Percentiles rank a stretch among this genome's conserved stretches.
Conservation (phyloP, 1,284 basidiomycete genomes). For the Cutaneotrichosporon sp. region DNA sequence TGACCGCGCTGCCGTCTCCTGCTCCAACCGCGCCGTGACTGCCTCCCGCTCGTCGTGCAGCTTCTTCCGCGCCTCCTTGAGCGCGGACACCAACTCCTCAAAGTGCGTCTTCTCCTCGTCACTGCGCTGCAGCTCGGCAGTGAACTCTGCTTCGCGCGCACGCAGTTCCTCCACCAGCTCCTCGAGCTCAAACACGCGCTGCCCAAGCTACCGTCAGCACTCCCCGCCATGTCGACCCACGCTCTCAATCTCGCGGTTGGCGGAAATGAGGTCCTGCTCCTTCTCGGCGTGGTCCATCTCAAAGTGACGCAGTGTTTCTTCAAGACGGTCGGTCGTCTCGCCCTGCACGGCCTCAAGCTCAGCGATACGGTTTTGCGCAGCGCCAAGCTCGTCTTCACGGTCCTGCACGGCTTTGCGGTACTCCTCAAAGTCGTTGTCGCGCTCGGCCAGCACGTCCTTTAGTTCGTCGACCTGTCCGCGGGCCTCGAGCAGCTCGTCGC, state of each 20-base stretch:
- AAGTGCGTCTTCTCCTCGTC: constrained; percentile 61
- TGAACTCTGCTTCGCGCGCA: constrained; percentile 56
- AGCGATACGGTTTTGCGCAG: constrained; percentile 30
- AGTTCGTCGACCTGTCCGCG: constrained; percentile 44
- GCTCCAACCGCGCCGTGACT: constrained; percentile 61
- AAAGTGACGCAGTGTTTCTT: constrained; percentile 41
- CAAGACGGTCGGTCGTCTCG: constrained; percentile 42
- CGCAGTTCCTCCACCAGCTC: constrained; percentile 58
- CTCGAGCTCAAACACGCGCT: constrained; percentile 47
- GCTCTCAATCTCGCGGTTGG: constrained; percentile 68
- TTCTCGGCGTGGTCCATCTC: constrained; percentile 44
- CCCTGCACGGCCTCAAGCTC: constrained; percentile 39
- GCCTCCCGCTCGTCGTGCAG: constrained; percentile 56
- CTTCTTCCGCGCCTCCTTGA: constrained; percentile 63
- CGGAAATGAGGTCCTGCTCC: constrained; percentile 48
- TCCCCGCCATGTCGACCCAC: constrained; percentile 21
- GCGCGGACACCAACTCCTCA: constrained; percentile 62
- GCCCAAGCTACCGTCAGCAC: constrained; percentile 33
- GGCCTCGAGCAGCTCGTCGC: constrained; percentile 42
- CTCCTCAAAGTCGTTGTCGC: constrained; percentile 39
- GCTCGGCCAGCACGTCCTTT: constrained; percentile 40
- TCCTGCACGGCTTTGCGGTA: constrained; percentile 31
- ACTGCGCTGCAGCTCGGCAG: constrained; percentile 48
- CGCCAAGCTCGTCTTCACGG: constrained; percentile 35
- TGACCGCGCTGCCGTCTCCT: constrained; percentile 50